Percentiles rank a stretch among this genome's conserved stretches.
phyloP scores from a whole-genome alignment of 2,329 filamentous ascomycete genomes.

The Alternaria atra region DNA sequence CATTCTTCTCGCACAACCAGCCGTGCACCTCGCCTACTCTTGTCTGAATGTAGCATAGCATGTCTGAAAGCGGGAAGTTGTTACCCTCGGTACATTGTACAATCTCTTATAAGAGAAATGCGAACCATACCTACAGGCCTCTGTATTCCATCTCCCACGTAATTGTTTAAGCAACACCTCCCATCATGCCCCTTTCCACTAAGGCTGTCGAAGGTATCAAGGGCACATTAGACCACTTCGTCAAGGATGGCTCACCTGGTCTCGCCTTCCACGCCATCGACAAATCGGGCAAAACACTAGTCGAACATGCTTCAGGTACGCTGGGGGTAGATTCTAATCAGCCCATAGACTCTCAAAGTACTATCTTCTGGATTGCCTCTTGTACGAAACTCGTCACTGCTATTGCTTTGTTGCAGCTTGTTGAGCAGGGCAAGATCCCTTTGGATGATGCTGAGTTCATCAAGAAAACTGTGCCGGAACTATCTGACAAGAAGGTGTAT shows the following conservation, averaged over 20 bases:
- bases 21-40: background rate
- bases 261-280: constrained; percentile 58
- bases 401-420: constrained; percentile 47
- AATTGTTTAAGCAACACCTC: background rate
- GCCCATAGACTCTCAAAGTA: constrained; percentile 65
- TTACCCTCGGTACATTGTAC: constrained; percentile 2
- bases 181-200: constrained; percentile 42
- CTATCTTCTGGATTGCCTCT: constrained; percentile 66
- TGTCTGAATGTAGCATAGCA: background rate
- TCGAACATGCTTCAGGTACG: constrained; percentile 55
- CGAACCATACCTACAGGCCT: background rate
- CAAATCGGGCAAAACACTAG: constrained; percentile 54
- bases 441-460: constrained; percentile 48
- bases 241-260: constrained; percentile 52
- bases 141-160: background rate
- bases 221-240: constrained; percentile 44
- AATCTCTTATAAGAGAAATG: background rate
- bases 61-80: background rate
- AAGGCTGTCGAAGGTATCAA: constrained; percentile 47
- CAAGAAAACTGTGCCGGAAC: constrained; percentile 45
- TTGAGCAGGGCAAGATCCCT: constrained; percentile 48
- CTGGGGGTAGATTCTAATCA: constrained; percentile 53
- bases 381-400: constrained; percentile 56
- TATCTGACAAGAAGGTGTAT: constrained; percentile 55
- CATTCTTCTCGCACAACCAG: background rate